Percentiles rank a stretch among this genome's conserved stretches.
Conservation (phyloP, 805 yeast species). For the Danielia oregonensis region DNA sequence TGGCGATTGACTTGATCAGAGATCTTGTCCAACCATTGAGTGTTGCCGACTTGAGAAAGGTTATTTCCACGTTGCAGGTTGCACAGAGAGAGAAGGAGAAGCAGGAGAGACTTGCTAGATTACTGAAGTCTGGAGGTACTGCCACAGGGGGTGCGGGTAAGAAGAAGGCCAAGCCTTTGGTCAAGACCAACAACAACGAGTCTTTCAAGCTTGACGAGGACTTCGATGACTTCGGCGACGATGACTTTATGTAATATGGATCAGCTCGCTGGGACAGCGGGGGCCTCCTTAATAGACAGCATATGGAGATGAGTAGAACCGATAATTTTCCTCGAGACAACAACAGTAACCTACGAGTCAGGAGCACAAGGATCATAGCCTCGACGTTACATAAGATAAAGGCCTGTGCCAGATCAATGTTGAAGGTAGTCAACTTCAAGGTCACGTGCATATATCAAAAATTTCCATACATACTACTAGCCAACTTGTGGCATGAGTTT, state of each 20-base stretch:
- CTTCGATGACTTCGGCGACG: slow-evolving; percentile 67
- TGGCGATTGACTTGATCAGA: slow-evolving; percentile 82
- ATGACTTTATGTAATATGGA: slow-evolving; percentile 67
- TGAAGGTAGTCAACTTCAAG: no score
- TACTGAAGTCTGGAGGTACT: slow-evolving; percentile 79
- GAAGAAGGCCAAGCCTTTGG: slow-evolving; percentile 83
- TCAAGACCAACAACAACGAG: slow-evolving; percentile 53
- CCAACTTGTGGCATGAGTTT: no score
- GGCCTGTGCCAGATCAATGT: no score
- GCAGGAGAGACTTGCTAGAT: slow-evolving; percentile 84
- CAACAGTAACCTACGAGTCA: no score
- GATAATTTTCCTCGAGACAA: no score
- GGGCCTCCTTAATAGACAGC: slow-evolving; percentile 1
- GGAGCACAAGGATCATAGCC: no score
- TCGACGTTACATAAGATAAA: no score
- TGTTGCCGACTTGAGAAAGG: slow-evolving; percentile 80
- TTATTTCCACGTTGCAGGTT: slow-evolving; percentile 78
- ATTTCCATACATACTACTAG: no score
- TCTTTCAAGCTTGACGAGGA: slow-evolving; percentile 50
- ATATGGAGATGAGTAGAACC: no score
- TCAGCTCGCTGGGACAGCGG: no score
- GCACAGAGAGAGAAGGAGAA: slow-evolving; percentile 80
- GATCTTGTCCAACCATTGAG: slow-evolving; percentile 79
- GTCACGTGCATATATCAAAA: no score
- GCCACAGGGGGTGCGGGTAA: slow-evolving; percentile 93